Evolutionary conservation across 495 filamentous ascomycete genomes (phyloP), one percentile per base, ranked within the genome.

Genomic region (Aspergillus biplanus): DNA sequence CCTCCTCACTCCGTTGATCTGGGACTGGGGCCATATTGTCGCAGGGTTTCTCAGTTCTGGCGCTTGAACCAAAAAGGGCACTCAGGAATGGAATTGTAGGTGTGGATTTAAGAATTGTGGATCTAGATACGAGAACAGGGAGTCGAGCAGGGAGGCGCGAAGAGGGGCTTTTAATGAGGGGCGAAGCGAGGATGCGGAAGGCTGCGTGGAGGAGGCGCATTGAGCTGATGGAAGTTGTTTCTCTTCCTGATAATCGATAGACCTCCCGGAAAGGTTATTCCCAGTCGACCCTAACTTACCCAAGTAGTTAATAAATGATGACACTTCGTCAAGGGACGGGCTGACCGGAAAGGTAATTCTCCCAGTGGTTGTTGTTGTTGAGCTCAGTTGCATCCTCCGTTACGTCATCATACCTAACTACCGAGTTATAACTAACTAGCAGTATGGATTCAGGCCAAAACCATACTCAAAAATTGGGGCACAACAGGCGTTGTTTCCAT

Each of bases 11-110:
- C 75, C 92, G 91, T 77, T 96, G 77, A 55, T 92, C 86, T 6
- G 94, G 93, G 68, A 87, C 91, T 35, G 89, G 87, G 86, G 92
- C 93, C 59, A 84, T 95, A 54, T 84, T 88, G 71, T 74, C 68
- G 59, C 75, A 62, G 33, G 73, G 15, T 21, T 62, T 67, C 11
- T 80, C 73, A 33, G 80, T 57, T 39, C 71, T 75, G 39, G 71
- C 73, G 56, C 69, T 82, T 42, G 84, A 87, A 62, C 87, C 83
- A 78, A 97, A 97, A n/a, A 94, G 79, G 62, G 89, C 87, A 64
- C 88, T 79, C 34, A 96, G 71, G 56, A 97, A 93, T 4, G 93
- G 90, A 65, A 95, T 86, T 6, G 83, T 80, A 13, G 90, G 85
- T 78, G 90, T 89, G 61, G 87, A 88, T 75, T 65, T 77, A 21